phyloP scores from a whole-genome alignment of 2,329 filamentous ascomycete species.

The Didymella lethalis region DNA sequence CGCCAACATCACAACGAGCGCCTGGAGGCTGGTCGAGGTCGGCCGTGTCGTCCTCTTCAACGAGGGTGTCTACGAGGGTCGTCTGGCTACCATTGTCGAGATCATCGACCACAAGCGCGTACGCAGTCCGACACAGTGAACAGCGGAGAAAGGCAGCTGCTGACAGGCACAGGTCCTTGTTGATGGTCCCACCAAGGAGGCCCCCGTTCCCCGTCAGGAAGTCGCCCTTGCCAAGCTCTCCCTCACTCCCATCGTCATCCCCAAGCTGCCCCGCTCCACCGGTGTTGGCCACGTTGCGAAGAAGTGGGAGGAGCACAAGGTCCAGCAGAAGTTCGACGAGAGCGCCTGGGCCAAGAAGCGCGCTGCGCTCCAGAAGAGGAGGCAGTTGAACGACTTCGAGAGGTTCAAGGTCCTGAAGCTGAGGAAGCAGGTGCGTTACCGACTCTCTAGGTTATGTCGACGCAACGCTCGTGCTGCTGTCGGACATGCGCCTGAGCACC shows the following conservation, averaged over 20 bases:
- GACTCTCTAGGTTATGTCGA: slow-evolving; percentile 5
- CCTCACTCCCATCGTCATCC: slow-evolving; percentile 87
- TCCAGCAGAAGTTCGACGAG: slow-evolving; percentile 92
- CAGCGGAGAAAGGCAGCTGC: slow-evolving; percentile 31
- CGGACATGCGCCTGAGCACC: slow-evolving; percentile 6
- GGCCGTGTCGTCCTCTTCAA: slow-evolving; percentile 96
- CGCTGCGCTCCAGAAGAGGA: slow-evolving; percentile 83
- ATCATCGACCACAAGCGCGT: slow-evolving; percentile 99
- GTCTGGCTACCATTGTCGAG: slow-evolving; percentile 94
- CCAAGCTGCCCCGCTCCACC: slow-evolving; percentile 83
- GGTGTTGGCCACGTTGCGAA: slow-evolving; percentile 84
- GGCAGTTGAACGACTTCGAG: slow-evolving; percentile 96
- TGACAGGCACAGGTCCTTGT: slow-evolving; percentile 78
- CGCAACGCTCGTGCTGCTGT: slow-evolving; percentile 1
- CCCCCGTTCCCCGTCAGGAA: slow-evolving; percentile 85
- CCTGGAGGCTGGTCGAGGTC: slow-evolving; percentile 93
- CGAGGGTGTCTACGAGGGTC: slow-evolving; percentile 80
- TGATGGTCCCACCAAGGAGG: slow-evolving; percentile 86
- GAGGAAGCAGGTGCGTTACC: slow-evolving; percentile 88
- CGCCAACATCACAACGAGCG: slow-evolving; percentile 58
- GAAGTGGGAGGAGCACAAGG: slow-evolving; percentile 88
- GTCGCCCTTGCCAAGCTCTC: slow-evolving; percentile 82
- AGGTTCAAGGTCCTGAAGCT: slow-evolving; percentile 99
- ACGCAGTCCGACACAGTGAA: slow-evolving; percentile 62
- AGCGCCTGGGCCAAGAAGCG: slow-evolving; percentile 95